A percentile compares a stretch with the other conserved stretches of the same genome.
Evolutionary conservation across 768 basidiomycete species (phyloP).

Genomic region (Pleurotus sapidus): DNA sequence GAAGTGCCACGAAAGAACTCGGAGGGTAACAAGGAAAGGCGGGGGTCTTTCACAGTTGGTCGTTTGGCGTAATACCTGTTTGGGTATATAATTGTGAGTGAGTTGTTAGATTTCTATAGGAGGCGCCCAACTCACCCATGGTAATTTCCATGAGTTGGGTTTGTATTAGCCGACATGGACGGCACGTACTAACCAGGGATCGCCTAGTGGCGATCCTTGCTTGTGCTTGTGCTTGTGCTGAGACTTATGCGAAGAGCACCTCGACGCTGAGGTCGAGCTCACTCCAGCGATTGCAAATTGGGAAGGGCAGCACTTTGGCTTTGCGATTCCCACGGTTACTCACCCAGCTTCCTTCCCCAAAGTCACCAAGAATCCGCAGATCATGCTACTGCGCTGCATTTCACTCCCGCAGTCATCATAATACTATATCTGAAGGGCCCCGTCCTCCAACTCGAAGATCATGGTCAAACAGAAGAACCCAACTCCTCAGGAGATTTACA

Average conservation of each 20-base stretch:
- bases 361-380: background rate
- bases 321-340: background rate
- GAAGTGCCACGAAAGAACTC: slow-evolving; percentile 49
- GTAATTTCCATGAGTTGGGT: slow-evolving; percentile 70
- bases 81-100: background rate
- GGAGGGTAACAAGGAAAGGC: slow-evolving; percentile 59
- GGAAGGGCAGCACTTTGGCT: no score
- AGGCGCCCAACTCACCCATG: slow-evolving; percentile 47
- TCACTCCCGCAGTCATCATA: background rate
- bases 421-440: no score
- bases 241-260: no score
- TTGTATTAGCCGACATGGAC: background rate
- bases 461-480: slow-evolving; percentile 57
- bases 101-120: background rate
- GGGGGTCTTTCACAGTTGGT: slow-evolving; percentile 54
- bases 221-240: no score
- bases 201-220: no score
- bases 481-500: slow-evolving; percentile 64
- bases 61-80: slow-evolving; percentile 77
- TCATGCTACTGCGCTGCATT: background rate
- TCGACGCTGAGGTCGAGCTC: no score
- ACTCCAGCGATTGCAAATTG: no score
- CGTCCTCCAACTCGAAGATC: background rate
- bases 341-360: no score
- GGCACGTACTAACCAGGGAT: no score